These are phyloP conservation scores for Trametes gibbosa DNA, from an alignment of 768 basidiomycete species.

Conservation along the genomic window DNA sequence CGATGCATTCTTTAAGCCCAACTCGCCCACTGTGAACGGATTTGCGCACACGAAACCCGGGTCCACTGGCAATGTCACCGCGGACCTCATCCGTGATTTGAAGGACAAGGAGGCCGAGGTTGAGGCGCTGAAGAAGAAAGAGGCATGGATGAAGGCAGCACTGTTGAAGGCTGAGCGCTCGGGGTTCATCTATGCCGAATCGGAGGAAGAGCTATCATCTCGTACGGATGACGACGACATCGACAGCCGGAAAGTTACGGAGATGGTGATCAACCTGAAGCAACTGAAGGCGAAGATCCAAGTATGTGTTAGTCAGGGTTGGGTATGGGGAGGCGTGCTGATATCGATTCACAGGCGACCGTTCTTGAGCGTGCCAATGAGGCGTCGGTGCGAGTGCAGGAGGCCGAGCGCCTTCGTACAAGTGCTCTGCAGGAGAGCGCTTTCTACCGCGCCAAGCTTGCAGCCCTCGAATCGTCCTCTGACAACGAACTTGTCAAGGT, in stretches of 20 bases:
- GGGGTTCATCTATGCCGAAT: slow-evolving; percentile 67
- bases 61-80: slow-evolving; percentile 67
- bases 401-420: slow-evolving; percentile 72
- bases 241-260: slow-evolving; percentile 53
- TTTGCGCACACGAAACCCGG: slow-evolving; percentile 43
- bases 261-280: slow-evolving; percentile 80
- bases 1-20: slow-evolving; percentile 55
- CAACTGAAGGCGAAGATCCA: slow-evolving; percentile 84
- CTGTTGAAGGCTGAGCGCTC: slow-evolving; percentile 69
- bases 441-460: slow-evolving; percentile 93
- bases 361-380: slow-evolving; percentile 73
- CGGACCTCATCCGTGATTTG: slow-evolving; percentile 76
- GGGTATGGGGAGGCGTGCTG: background rate
- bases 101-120: slow-evolving; percentile 82
- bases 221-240: slow-evolving; percentile 39
- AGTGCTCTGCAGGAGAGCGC: slow-evolving; percentile 92
- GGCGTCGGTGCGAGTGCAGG: slow-evolving; percentile 73
- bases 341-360: slow-evolving; percentile 46
- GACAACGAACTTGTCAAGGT: slow-evolving; percentile 62
- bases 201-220: slow-evolving; percentile 44
- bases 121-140: slow-evolving; percentile 70
- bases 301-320: slow-evolving; percentile 43
- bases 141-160: slow-evolving; percentile 84
- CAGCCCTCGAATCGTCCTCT: slow-evolving; percentile 73
- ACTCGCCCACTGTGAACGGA: slow-evolving; percentile 49